Evolutionary conservation across 1,284 basidiomycete genomes (phyloP).

Genomic region (Malassezia pachydermatis): DNA sequence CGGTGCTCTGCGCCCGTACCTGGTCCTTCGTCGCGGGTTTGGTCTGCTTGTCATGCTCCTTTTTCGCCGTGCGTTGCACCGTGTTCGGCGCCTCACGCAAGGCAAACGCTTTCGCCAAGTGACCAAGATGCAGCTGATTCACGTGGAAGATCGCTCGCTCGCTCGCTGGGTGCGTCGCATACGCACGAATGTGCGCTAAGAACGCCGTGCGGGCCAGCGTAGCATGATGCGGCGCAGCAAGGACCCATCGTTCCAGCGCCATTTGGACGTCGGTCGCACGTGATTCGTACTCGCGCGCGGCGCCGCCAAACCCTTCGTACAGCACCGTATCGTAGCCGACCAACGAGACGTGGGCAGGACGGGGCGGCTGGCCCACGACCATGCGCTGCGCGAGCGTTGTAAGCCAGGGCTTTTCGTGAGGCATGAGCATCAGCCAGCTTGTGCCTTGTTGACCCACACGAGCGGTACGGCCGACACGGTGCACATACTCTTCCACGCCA

Average conservation of each 20-base stretch:
- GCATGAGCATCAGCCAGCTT: slow-evolving; percentile 82
- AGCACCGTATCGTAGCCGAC: slow-evolving; percentile 25
- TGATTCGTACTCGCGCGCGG: slow-evolving; percentile 62
- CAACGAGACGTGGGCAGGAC: slow-evolving; percentile 11
- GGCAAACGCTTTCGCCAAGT: slow-evolving; percentile 91
- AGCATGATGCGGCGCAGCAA: slow-evolving; percentile 65
- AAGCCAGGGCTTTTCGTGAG: slow-evolving; percentile 78
- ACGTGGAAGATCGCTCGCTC: slow-evolving; percentile 96
- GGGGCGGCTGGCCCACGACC: slow-evolving; percentile 34
- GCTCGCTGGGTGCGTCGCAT: slow-evolving; percentile 87
- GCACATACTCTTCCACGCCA: slow-evolving; percentile 90
- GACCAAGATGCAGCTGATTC: slow-evolving; percentile 82
- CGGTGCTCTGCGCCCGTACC: background rate
- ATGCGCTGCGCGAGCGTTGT: slow-evolving; percentile 74
- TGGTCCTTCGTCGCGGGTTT: background rate
- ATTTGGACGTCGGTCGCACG: slow-evolving; percentile 93
- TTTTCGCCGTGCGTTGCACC: slow-evolving; percentile 48
- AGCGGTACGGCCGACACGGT: slow-evolving; percentile 91
- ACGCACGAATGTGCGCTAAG: slow-evolving; percentile 84
- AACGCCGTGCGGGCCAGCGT: slow-evolving; percentile 73
- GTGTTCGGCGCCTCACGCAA: slow-evolving; percentile 79
- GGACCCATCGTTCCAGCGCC: slow-evolving; percentile 86
- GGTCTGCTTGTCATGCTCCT: slow-evolving; percentile 16
- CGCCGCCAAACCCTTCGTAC: slow-evolving; percentile 66
- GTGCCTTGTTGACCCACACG: slow-evolving; percentile 78